Percentiles rank a stretch among this genome's conserved stretches.
These are phyloP conservation scores for Nakazawaea wyomingensis DNA, from an alignment of 805 yeast genomes.

Conservation along the genomic window DNA sequence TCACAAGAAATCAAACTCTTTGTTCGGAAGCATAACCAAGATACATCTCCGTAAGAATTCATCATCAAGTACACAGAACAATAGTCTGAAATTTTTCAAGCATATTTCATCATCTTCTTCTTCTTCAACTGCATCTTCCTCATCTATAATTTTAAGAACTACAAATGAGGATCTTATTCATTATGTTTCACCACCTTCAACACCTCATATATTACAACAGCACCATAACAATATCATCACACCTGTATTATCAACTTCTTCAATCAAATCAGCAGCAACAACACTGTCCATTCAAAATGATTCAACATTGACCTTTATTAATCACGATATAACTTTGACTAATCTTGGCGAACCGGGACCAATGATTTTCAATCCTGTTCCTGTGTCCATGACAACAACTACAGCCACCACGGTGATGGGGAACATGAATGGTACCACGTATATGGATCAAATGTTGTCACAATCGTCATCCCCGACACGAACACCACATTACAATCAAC, in stretches of 20 bases:
- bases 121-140: slow-evolving; percentile 1
- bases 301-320: background rate
- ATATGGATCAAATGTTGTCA: too few relatives aligned
- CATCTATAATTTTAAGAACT: slow-evolving; percentile 5
- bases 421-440: background rate
- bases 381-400: background rate
- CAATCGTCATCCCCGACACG: too few relatives aligned
- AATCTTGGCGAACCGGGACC: slow-evolving; percentile 11
- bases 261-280: background rate
- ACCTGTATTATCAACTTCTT: background rate
- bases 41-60: background rate
- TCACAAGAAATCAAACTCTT: slow-evolving; percentile 3
- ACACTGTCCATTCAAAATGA: background rate
- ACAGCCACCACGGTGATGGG: background rate
- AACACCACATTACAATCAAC: too few relatives aligned
- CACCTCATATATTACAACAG: background rate
- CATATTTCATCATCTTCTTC: background rate
- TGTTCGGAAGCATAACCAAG: background rate
- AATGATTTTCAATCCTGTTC: slow-evolving; percentile 6
- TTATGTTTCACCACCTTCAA: background rate
- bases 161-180: slow-evolving; percentile 7
- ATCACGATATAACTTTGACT: slow-evolving; percentile 1
- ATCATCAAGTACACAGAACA: background rate
- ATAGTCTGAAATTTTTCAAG: background rate
- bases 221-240: background rate